These are phyloP conservation scores for Ophiostoma quercus DNA, from an alignment of 2,329 filamentous ascomycete species.

Conservation along the genomic window DNA sequence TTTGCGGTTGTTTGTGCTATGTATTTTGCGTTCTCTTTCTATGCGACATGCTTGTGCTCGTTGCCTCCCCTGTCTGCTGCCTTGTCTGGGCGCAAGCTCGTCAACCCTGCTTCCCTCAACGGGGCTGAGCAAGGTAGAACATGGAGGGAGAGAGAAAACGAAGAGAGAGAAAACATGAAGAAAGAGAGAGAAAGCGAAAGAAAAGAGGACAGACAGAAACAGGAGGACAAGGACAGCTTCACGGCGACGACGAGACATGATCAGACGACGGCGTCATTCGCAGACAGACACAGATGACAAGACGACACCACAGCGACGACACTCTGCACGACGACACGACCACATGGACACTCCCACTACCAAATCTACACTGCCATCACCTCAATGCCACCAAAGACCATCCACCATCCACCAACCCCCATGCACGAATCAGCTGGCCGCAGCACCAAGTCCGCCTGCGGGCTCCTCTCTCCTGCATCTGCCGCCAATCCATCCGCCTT, in stretches of 20 bases:
- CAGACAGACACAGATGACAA: not conserved
- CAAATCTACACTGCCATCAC: not conserved
- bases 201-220: not conserved
- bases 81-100: conserved; percentile 16
- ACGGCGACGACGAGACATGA: not conserved
- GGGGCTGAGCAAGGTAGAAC: not conserved
- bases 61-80: not conserved
- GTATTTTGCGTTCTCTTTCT: conserved; percentile 29
- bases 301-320: not conserved
- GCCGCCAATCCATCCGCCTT: conserved; percentile 10
- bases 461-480: conserved; percentile 23
- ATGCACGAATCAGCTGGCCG: conserved; percentile 23
- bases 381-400: not conserved
- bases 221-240: not conserved
- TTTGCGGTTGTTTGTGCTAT: conserved; percentile 32
- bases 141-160: not conserved
- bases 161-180: not conserved
- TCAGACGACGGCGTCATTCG: not conserved
- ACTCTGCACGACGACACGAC: not conserved
- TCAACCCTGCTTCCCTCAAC: not conserved
- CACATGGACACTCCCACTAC: not conserved
- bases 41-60: conserved; percentile 12
- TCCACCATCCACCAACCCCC: conserved; percentile 1
- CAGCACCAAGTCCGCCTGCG: conserved; percentile 17
- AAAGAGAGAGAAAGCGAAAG: not conserved